Base-by-base conservation (phyloP, 495 filamentous ascomycete species). In the Rhizodiscina lignyota region DNA sequence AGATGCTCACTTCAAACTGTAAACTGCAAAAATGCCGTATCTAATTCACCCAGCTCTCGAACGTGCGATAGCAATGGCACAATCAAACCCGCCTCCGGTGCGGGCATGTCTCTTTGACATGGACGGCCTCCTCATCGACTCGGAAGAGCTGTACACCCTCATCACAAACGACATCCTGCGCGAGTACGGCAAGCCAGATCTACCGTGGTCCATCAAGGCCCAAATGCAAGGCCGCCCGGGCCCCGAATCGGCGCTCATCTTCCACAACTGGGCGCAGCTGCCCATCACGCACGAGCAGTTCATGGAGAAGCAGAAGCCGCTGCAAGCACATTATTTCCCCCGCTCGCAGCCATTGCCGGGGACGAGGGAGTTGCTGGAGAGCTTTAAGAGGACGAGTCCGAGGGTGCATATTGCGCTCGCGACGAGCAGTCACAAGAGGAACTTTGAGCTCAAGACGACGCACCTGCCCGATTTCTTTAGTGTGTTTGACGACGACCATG, bases 41-140 rank as follows among this genome's bases (percentile, higher is more conserved):
- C n/a, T n/a, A n/a, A n/a, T n/a, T n/a, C n/a, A n/a, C n/a, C n/a
- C n/a, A n/a, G n/a, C n/a, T n/a, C n/a, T n/a, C n/a, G n/a, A n/a
- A n/a, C n/a, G n/a, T n/a, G n/a, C n/a, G n/a, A n/a, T n/a, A n/a
- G n/a, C n/a, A n/a, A n/a, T n/a, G n/a, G n/a, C n/a, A n/a, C n/a
- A n/a, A n/a, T n/a, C n/a, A n/a, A n/a, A n/a, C 16, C 47, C 49
- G 18, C 83, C 83, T 18, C 75, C 77, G 31, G 70, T 96, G 38
- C 72, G 83, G 38, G 89, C 89, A 39, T 94, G 85, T 59, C 76
- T 99, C 39, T 99, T 99, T 52, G 89, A 97, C 65, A 93, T 97
- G 85, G 89, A 97, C 52, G 89, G 89, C 29, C 76, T 97, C 19
- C 68, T 97, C 15, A 75, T 97, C 42, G 76, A 96, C 58, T 83